A percentile compares a stretch with the other conserved stretches of the same genome.
Conservation (phyloP, 495 filamentous ascomycete species). For the Niebla homalea region DNA sequence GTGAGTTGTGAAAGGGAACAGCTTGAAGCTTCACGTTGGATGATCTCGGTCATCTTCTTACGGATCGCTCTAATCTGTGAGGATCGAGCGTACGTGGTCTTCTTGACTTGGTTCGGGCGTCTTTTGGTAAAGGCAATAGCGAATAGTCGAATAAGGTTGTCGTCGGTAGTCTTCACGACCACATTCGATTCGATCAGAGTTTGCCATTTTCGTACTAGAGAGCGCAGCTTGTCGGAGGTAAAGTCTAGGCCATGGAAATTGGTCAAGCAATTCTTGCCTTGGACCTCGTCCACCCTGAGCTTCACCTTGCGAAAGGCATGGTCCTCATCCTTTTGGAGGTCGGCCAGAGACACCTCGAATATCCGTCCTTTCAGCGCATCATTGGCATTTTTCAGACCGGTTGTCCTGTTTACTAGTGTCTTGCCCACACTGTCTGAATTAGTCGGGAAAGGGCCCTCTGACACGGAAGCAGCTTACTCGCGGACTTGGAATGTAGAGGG, state of each 20-base stretch:
- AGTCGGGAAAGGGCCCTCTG: slow-evolving; percentile 1
- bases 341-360: slow-evolving; percentile 95
- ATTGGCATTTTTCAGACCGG: slow-evolving; percentile 99
- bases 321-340: slow-evolving; percentile 99
- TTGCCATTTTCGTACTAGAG: slow-evolving; percentile 98
- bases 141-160: slow-evolving; percentile 97
- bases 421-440: slow-evolving; percentile 69
- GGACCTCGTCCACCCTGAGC: slow-evolving; percentile 94
- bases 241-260: slow-evolving; percentile 99
- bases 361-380: slow-evolving; percentile 97
- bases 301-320: slow-evolving; percentile 99
- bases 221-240: slow-evolving; percentile 98
- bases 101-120: slow-evolving; percentile 98
- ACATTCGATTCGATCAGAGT: slow-evolving; percentile 97
- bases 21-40: slow-evolving; percentile 83
- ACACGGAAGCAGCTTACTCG: slow-evolving; percentile 57
- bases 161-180: slow-evolving; percentile 98
- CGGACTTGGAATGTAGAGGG: slow-evolving; percentile 88
- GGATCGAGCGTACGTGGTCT: slow-evolving; percentile 92
- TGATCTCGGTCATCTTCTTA: slow-evolving; percentile 99
- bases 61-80: slow-evolving; percentile 95
- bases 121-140: slow-evolving; percentile 98
- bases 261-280: slow-evolving; percentile 99
- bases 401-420: slow-evolving; percentile 97
- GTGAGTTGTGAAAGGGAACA: slow-evolving; percentile 91